Evolutionary conservation across 441 rosid genomes (phyloP), one percentile per base, ranked within the genome.

Genomic region (Populus hybrid): DNA sequence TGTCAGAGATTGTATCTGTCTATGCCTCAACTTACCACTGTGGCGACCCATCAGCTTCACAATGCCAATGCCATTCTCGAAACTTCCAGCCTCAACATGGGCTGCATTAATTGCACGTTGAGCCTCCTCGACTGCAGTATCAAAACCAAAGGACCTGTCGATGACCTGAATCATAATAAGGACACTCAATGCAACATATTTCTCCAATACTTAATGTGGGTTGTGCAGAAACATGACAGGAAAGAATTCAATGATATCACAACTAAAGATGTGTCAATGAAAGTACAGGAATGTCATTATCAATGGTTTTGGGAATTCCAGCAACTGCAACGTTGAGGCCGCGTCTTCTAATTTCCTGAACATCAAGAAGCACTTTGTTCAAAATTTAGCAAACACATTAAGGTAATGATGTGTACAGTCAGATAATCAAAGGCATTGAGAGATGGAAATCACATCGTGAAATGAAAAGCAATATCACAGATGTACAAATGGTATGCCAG

Each of bases 81-180:
- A 71, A 81, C 96, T 93, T 83, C 78, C 84, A 9, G 93, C 88
- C 86, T 93, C 97, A 73, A 93, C 96, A 86, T 93, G 97, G 23
- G 96, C 97, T 35, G 97, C 93, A 78, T 88, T 91, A 77, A 91
- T 93, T 40, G 94, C 93, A 77, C 98, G 96, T 79, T 90, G 96
- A 85, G 94, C 96, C 88, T 93, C 96, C 86, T 93, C 98, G 64
- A 93, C 96, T 63, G 98, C 98, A 84, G 92, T 81, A 81, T 93
- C 92, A 77, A 93, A 93, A 73, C 94, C 98, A 73, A 93, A 93
- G 61, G 96, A 93, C 76, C 81, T 93, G 86, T 91, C 98, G 79
- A 93, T 93, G 53, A 93, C 96, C 98, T 93, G 81, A 77, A 82
- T 38, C 70, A 79, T 68, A 67, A 77, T 28, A 24, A 64, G 32